Percentiles rank a stretch among this genome's conserved stretches.
Evolutionary conservation across 306 rosid species (phyloP).

Genomic region (Trichosanthes cucumerina): DNA sequence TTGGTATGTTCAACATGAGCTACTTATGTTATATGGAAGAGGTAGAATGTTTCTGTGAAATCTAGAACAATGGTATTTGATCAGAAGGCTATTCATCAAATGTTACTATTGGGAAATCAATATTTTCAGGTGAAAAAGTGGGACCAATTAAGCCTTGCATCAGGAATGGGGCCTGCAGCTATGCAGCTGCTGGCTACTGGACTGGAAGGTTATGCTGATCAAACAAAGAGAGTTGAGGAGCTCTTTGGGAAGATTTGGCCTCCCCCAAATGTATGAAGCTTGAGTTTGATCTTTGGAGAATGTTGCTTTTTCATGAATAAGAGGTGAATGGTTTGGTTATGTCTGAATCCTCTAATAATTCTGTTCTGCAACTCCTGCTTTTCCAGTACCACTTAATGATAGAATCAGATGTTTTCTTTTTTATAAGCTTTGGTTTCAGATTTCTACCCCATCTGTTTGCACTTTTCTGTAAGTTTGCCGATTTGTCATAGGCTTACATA

Average conservation of each 20-base stretch:
- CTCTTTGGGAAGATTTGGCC: constrained; percentile 86
- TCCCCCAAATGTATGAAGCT: constrained; percentile 78
- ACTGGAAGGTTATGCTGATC: constrained; percentile 68
- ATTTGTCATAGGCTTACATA: too few species aligned
- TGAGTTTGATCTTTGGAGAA: background rate
- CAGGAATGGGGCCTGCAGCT: constrained; percentile 81
- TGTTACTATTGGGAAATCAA: background rate
- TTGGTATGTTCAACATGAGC: background rate
- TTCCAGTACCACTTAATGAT: background rate
- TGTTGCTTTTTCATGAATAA: background rate
- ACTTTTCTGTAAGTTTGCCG: too few species aligned
- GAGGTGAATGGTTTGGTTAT: background rate
- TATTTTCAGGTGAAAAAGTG: constrained; percentile 59
- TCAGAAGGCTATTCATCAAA: background rate
- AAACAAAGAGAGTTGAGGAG: constrained; percentile 81
- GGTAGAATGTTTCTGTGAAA: background rate
- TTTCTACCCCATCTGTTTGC: background rate
- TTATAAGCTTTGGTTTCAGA: background rate
- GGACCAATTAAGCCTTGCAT: constrained; percentile 65
- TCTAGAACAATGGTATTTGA: background rate
- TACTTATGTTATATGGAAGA: background rate
- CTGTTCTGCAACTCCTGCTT: background rate
- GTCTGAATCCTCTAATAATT: background rate
- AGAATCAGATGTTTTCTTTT: background rate
- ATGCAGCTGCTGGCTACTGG: constrained; percentile 77